A percentile compares a stretch with the other conserved stretches of the same genome.
phyloP scores from a whole-genome alignment of 2,329 filamentous ascomycete species.

The Cryphonectria parasitica region DNA sequence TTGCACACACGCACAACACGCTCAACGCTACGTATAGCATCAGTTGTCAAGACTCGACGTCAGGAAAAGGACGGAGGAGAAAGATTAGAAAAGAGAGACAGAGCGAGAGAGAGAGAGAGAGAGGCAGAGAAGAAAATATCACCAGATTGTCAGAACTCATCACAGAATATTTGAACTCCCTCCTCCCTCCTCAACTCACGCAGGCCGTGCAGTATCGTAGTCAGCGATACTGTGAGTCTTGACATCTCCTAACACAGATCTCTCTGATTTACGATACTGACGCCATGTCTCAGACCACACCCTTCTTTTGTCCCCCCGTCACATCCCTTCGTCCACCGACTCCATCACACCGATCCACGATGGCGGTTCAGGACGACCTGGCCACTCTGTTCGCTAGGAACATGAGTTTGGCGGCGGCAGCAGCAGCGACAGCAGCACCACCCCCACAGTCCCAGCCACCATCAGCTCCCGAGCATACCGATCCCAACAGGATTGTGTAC shows the following conservation, averaged over 20 bases:
- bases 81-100: no score
- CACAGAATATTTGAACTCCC: background rate
- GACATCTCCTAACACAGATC: background rate
- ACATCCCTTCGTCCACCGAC: constrained; percentile 1
- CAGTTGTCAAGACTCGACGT: constrained; percentile 17
- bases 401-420: constrained; percentile 59
- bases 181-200: background rate
- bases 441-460: constrained; percentile 29
- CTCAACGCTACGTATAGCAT: constrained; percentile 18
- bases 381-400: constrained; percentile 78
- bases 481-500: constrained; percentile 61
- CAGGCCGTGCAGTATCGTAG: constrained; percentile 3
- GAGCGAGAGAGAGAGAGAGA: no score
- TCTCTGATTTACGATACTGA: background rate
- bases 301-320: background rate
- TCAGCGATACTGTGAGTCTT: constrained; percentile 7
- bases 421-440: constrained; percentile 37
- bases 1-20: constrained; percentile 15
- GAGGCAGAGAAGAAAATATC: background rate
- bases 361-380: constrained; percentile 80
- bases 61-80: background rate
- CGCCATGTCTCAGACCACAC: constrained; percentile 7
- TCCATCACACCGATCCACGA: constrained; percentile 47
- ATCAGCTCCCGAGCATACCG: constrained; percentile 35
- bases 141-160: constrained; percentile 28